Percentiles rank a stretch among this genome's conserved stretches.
Evolutionary conservation across 495 filamentous ascomycete species (phyloP).

Genomic region (Penicillium tannophilum): DNA sequence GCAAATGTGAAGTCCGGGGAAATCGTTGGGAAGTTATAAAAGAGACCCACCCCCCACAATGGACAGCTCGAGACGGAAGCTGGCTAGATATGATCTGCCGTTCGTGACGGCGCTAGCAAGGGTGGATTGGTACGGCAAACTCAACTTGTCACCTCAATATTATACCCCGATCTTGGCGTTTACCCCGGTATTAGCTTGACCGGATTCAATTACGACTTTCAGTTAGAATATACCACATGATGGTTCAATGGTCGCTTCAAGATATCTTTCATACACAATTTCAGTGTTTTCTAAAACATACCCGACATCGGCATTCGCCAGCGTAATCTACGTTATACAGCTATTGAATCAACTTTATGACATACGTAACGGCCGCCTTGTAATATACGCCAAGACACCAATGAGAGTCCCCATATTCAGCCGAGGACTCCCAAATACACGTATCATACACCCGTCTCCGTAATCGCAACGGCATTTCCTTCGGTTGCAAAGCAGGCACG

Average conservation of each 20-base stretch:
- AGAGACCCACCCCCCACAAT: constrained; percentile 4
- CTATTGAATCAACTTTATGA: not conserved
- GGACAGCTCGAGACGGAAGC: constrained; percentile 31
- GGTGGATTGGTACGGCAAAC: not conserved
- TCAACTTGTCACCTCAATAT: not conserved
- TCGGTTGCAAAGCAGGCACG: constrained; percentile 21
- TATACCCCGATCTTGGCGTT: not conserved
- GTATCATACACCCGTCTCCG: constrained; percentile 32
- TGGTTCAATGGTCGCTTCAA: no score
- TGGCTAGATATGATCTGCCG: constrained; percentile 34
- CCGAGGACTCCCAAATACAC: constrained; percentile 34
- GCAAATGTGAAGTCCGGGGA: not conserved
- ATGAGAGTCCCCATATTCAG: constrained; percentile 9
- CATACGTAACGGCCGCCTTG: not conserved
- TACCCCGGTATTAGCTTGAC: not conserved
- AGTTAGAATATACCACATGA: not conserved
- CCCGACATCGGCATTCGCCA: not conserved
- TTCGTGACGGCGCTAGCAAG: constrained; percentile 11
- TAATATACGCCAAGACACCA: constrained; percentile 12
- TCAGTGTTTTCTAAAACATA: not conserved
- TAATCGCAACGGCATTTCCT: constrained; percentile 30
- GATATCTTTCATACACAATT: no score
- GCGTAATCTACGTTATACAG: not conserved
- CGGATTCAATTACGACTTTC: not conserved
- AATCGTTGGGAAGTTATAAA: constrained; percentile 12